A percentile compares a stretch with the other conserved stretches of the same genome.
These are phyloP conservation scores for Rhizopus delemar DNA, from an alignment of 371 early-diverging fungal species.

Conservation along the genomic window DNA sequence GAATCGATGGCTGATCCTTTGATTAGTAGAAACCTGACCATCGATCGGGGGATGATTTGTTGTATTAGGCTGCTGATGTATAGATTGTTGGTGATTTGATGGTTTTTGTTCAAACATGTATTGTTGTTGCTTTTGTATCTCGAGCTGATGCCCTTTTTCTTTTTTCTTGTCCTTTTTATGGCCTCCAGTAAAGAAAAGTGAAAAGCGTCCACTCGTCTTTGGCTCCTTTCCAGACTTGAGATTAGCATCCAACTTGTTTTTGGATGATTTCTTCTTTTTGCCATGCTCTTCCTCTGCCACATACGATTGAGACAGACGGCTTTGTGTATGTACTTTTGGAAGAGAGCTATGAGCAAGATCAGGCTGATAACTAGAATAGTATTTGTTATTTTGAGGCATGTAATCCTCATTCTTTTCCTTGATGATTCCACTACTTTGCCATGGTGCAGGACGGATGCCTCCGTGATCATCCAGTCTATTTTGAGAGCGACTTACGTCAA, in stretches of 20 bases:
- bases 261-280: not conserved
- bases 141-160: slow-evolving; percentile 16
- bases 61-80: not conserved
- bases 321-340: slow-evolving; percentile 1
- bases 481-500: not conserved
- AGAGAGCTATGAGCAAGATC: slow-evolving; percentile 3
- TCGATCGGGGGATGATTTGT: not conserved
- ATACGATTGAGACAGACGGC: not conserved
- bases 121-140: slow-evolving; percentile 4
- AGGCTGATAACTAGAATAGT: not conserved
- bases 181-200: slow-evolving; percentile 23
- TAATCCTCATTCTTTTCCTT: not conserved
- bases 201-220: slow-evolving; percentile 18
- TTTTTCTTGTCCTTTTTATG: slow-evolving; percentile 30
- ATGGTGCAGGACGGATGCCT: slow-evolving; percentile 28
- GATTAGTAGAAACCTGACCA: not conserved
- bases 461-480: slow-evolving; percentile 4
- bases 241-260: slow-evolving; percentile 8
- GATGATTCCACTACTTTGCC: slow-evolving; percentile 12
- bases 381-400: slow-evolving; percentile 1
- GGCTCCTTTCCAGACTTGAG: slow-evolving; percentile 10
- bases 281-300: slow-evolving; percentile 7
- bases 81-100: slow-evolving; percentile 7
- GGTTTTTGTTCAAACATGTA: slow-evolving; percentile 9
- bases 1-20: not conserved